Evolutionary conservation across 2,329 filamentous ascomycete species (phyloP), one percentile per base, ranked within the genome.

Genomic region (Conoideocrella luteorostrata): DNA sequence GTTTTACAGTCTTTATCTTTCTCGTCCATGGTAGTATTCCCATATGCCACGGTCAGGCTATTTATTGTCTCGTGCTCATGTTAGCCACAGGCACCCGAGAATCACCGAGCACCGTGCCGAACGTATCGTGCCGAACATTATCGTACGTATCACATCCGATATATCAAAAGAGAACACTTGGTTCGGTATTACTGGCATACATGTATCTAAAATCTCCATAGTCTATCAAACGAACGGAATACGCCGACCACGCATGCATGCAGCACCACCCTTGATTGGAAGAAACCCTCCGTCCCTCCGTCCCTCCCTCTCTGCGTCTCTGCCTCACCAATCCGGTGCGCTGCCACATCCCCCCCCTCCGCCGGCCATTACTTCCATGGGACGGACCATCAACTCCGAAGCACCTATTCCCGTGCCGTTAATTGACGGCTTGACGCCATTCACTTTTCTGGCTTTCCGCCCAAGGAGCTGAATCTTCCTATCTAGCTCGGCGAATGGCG

Each of bases 401-500:
- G 17, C 10, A 22, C 18, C 7, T 12, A 20, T 18, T 9, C 22
- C 32, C 9, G 7, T 7, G 5, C 13, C n/a, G 22, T 42, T 12
- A 10, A 12, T 17, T 9, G 21, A 4, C 7, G 24, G 64, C 51
- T 52, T 61, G 11, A 67, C 62, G 12, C 63, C 65, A 1, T 41
- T 32, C 13, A 65, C 63, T 54, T 61, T 70, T 63, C 68, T 70
- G 17, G 45, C 32, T 11, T 26, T 39, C 7, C 22, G 38, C 5
- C 45, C 37, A 1, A 44, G 30, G 26, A 29, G 45, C 20, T 12
- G 62, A 69, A 26, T 69, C 58, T 65, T 70, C 46, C 53, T 56
- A 41, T 77, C 74, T 26, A 77, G 61, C 55, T 69, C 68, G 15
- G 59, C 66, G 41, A 71, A 66, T 32, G 62, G 64, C 7, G 50